These are phyloP conservation scores for Penicillium longicatenatum DNA, from an alignment of 495 filamentous ascomycete species.

Conservation along the genomic window DNA sequence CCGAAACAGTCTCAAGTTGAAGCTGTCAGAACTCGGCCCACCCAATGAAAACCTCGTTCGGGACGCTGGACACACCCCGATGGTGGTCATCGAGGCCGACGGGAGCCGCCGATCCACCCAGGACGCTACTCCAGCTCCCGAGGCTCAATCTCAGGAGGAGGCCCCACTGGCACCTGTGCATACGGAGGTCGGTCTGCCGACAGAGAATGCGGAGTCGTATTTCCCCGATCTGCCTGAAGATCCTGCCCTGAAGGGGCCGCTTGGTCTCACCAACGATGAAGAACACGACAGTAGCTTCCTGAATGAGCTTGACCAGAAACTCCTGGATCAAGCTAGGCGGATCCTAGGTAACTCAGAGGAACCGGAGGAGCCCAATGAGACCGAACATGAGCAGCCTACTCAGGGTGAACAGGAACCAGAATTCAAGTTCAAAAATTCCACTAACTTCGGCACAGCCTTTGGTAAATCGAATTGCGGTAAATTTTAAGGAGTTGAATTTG, in stretches of 20 bases:
- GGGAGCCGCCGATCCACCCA: slow-evolving; percentile 34
- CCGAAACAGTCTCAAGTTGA: slow-evolving; percentile 43
- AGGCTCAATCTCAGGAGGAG: slow-evolving; percentile 23
- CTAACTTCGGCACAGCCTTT: slow-evolving; percentile 62
- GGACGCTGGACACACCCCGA: slow-evolving; percentile 51
- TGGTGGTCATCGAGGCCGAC: slow-evolving; percentile 45
- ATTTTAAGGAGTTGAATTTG: slow-evolving; percentile 9
- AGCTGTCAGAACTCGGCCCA: slow-evolving; percentile 43
- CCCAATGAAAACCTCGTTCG: slow-evolving; percentile 41
- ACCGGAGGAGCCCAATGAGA: slow-evolving; percentile 26
- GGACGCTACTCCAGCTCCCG: slow-evolving; percentile 27
- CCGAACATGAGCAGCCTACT: slow-evolving; percentile 28
- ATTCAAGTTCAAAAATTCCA: slow-evolving; percentile 58
- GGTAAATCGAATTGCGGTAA: slow-evolving; percentile 31
- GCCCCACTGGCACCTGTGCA: slow-evolving; percentile 34
- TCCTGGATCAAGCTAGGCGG: slow-evolving; percentile 42
- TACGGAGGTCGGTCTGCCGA: slow-evolving; percentile 35
- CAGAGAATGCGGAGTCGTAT: slow-evolving; percentile 45
- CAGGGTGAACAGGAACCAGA: slow-evolving; percentile 54
- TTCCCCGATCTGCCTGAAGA: slow-evolving; percentile 47
- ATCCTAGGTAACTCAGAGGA: slow-evolving; percentile 24
- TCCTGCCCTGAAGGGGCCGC: slow-evolving; percentile 46
- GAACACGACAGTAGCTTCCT: slow-evolving; percentile 45
- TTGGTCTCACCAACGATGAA: slow-evolving; percentile 47
- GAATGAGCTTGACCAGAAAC: slow-evolving; percentile 44